These are phyloP conservation scores for Pseudogymnoascus sp. DNA, from an alignment of 2,329 filamentous ascomycete species.

Conservation along the genomic window DNA sequence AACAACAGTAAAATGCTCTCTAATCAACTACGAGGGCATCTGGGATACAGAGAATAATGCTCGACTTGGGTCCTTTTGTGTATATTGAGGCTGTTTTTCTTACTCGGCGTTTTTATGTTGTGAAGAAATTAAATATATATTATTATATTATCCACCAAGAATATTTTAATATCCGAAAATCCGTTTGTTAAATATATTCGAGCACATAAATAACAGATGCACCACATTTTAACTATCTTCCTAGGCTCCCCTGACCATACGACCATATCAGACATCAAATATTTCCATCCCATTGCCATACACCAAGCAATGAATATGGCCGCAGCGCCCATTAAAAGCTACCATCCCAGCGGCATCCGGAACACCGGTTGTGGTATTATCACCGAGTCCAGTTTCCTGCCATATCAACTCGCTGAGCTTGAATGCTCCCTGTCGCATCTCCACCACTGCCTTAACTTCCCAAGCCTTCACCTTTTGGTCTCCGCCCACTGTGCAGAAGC, in stretches of 20 bases:
- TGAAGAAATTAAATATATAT: neutral
- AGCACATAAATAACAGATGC: neutral
- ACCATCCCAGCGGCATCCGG: neutral
- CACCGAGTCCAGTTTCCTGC: neutral
- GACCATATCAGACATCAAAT: neutral
- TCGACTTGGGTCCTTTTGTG: neutral
- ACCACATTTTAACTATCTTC: neutral
- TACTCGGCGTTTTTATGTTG: neutral
- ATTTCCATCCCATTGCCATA: constrained; percentile 8
- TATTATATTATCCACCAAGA: neutral
- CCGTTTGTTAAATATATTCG: neutral
- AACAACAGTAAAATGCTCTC: neutral
- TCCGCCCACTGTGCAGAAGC: constrained; percentile 33
- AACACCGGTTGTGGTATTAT: neutral
- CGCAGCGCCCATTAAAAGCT: neutral
- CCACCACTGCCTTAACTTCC: constrained; percentile 26
- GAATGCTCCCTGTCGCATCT: neutral
- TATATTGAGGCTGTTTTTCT: neutral
- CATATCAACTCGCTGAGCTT: neutral
- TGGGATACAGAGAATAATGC: neutral
- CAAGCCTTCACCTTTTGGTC: constrained; percentile 42
- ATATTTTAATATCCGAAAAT: neutral
- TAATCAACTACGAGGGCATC: neutral
- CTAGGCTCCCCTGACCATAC: neutral
- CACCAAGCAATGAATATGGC: constrained; percentile 2